These are phyloP conservation scores for Clarireedia paspali DNA, from an alignment of 2,329 filamentous ascomycete species.

Conservation along the genomic window DNA sequence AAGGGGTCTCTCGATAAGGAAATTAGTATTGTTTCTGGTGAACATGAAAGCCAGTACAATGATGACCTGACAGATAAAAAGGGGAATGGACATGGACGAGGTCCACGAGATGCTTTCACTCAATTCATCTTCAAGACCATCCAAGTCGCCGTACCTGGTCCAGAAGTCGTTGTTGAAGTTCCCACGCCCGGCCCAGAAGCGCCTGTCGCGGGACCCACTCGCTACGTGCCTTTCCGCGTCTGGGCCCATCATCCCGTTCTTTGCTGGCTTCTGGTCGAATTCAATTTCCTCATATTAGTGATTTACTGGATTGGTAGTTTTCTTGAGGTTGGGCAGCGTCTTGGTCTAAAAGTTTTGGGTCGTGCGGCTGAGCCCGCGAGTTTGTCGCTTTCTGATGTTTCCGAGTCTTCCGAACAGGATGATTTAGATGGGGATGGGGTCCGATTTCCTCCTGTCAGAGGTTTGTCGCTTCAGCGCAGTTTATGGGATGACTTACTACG, in stretches of 20 bases:
- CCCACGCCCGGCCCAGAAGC: background rate
- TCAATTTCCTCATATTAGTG: constrained; percentile 1
- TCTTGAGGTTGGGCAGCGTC: background rate
- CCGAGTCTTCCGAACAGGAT: background rate
- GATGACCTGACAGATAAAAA: too few relatives aligned
- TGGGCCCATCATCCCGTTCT: constrained; percentile 5
- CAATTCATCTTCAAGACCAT: too few relatives aligned
- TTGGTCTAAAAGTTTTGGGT: background rate
- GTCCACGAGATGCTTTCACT: too few relatives aligned
- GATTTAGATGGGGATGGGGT: background rate
- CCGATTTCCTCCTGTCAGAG: background rate
- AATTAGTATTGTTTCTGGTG: too few relatives aligned
- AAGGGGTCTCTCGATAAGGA: too few relatives aligned
- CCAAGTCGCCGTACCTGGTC: background rate
- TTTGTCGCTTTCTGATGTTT: background rate
- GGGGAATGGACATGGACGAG: too few relatives aligned
- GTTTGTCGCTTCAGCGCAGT: background rate
- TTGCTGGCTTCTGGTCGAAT: constrained; percentile 10
- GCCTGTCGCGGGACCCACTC: background rate
- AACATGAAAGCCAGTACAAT: too few relatives aligned
- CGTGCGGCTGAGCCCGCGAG: background rate
- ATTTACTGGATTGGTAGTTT: background rate
- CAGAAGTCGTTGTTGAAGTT: background rate
- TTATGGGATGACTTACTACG: background rate
- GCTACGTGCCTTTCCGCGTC: constrained; percentile 2